Base-by-base conservation (phyloP, 495 filamentous ascomycete genomes). In the Jackrogersella multiformis region DNA sequence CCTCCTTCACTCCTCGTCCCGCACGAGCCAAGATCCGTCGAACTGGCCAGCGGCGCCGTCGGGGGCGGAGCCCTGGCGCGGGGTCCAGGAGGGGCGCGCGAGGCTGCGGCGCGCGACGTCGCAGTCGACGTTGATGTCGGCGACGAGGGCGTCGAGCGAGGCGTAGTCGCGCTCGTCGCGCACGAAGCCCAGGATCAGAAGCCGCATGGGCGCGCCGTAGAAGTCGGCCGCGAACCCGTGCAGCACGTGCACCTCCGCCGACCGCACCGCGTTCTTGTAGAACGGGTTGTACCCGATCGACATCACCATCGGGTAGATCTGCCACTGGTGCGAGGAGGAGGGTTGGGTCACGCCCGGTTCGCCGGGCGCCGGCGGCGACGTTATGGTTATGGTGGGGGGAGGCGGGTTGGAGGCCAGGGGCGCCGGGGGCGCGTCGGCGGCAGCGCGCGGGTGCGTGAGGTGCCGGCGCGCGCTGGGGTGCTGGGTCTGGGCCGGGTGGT, bases 211-310 rank as follows among this genome's bases (percentile, higher is more conserved):
- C 5, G 82, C 85, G 42, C 83, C 89, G 80, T 99, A 99, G 82
- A 99, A 99, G 73, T 97, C 92, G 36, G 73, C 78, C 63, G 30
- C 78, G 81, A 88, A 96, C 61, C 61, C 68, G 78, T 91, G 89
- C 79, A 99, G 83, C 57, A 99, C 84, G 77, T 98, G 94, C 66
- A 97, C 94, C 84, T 98, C 95, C 69, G 94, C 91, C 36, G 86
- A 89, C 16, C 92, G 84, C 36, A 89, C 86, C 20, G 85, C 85
- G 76, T 97, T 97, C 75, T 92, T 93, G 80, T 96, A 97, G 77
- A 92, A 96, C 0, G 93, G 93, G 73, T 97, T 97, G 82, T 91
- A 97, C n/a, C 94, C 93, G 51, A 99, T 94, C 35, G 87, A 90
- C 89, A 99, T 88, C 49, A 97, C 94, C 80, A 96, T 96, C 0